These are phyloP conservation scores for Flaveria brownii DNA, from an alignment of 129 eudicot species.

Conservation along the genomic window DNA sequence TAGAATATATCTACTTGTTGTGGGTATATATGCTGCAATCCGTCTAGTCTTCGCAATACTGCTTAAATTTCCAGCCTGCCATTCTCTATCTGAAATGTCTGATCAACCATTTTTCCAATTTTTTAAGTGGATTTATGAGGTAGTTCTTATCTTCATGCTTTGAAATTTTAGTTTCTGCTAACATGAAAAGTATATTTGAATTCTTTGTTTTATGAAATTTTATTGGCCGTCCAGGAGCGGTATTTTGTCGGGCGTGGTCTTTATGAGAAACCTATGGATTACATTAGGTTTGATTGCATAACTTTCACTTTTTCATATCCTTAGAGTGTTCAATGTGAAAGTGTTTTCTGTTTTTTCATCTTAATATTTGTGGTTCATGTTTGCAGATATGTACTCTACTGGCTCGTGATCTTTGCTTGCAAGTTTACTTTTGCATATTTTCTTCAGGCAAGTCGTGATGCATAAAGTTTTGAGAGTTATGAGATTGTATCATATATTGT, in stretches of 20 bases:
- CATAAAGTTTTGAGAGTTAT: conserved; percentile 11
- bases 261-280: conserved; percentile 78
- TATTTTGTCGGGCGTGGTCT: conserved; percentile 99
- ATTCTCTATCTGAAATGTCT: conserved; percentile 73
- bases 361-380: conserved; percentile 25
- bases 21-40: conserved; percentile 87
- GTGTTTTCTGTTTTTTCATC: conserved; percentile 6
- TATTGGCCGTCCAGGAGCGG: conserved; percentile 85
- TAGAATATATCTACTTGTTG: conserved; percentile 73
- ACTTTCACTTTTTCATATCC: background rate
- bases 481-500: background rate
- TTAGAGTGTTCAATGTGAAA: conserved; percentile 8
- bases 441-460: conserved; percentile 73
- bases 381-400: conserved; percentile 82
- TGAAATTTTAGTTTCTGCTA: conserved; percentile 20
- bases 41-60: conserved; percentile 68
- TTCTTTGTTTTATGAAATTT: conserved; percentile 40
- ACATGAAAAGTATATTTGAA: background rate
- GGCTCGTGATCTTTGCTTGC: conserved; percentile 92
- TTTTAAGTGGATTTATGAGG: conserved; percentile 99
- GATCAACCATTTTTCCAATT: conserved; percentile 88
- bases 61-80: conserved; percentile 82
- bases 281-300: conserved; percentile 61
- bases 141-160: conserved; percentile 22
- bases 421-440: conserved; percentile 90